Evolutionary conservation across 2,329 filamentous ascomycete genomes (phyloP).

Genomic region (Periconia macrospinosa): DNA sequence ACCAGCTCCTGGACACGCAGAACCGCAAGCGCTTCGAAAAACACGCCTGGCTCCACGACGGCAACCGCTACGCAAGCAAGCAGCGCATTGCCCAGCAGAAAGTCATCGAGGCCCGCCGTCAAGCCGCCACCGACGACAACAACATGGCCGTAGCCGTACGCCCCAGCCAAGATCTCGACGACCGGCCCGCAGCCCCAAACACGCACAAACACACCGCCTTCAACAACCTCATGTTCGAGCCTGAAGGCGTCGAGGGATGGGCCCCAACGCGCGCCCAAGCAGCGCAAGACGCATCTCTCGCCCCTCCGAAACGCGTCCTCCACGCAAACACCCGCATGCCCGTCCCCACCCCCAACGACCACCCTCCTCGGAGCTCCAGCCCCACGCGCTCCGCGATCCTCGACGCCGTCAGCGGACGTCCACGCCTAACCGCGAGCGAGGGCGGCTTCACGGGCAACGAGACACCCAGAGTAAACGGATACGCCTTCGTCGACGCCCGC

Average conservation of each 20-base stretch:
- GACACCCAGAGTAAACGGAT: conserved; percentile 90
- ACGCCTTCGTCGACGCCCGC: conserved; percentile 91
- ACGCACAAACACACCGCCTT: conserved; percentile 70
- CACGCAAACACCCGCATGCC: conserved; percentile 84
- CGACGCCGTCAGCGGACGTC: conserved; percentile 78
- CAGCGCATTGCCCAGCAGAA: conserved; percentile 69
- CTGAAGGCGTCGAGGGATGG: conserved; percentile 63
- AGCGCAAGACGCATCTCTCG: conserved; percentile 70
- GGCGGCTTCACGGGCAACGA: conserved; percentile 66
- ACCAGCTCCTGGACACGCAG: conserved; percentile 85
- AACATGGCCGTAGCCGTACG: conserved; percentile 49
- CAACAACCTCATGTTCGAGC: conserved; percentile 86
- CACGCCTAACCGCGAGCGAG: conserved; percentile 65
- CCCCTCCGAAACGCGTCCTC: conserved; percentile 73
- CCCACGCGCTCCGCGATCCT: conserved; percentile 82
- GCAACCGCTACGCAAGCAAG: conserved; percentile 75
- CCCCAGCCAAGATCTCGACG: conserved; percentile 62
- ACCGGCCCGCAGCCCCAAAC: conserved; percentile 76
- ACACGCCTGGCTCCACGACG: conserved; percentile 85
- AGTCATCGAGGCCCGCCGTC: conserved; percentile 64
- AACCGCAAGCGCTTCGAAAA: conserved; percentile 83
- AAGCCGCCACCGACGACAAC: conserved; percentile 43
- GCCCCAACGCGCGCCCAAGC: conserved; percentile 64
- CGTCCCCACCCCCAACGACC: conserved; percentile 44
- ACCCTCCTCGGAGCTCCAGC: conserved; percentile 64